Evolutionary conservation across 768 basidiomycete genomes (phyloP).

Genomic region (Rhizopogon vulgaris): DNA sequence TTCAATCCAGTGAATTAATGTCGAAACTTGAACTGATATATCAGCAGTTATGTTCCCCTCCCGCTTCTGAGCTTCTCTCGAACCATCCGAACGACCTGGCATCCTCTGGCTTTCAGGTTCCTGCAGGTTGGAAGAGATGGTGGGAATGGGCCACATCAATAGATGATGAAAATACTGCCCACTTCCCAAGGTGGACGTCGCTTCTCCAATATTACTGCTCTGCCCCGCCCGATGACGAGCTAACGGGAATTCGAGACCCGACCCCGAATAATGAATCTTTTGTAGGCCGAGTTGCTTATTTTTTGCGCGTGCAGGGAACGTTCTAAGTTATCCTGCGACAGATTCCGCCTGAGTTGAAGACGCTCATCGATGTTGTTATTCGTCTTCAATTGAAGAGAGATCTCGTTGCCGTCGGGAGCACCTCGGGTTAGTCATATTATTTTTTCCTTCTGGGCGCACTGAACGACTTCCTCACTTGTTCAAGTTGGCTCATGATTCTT

Average conservation of each 20-base stretch:
- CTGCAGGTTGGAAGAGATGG: conserved; percentile 27
- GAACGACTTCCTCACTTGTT: not conserved
- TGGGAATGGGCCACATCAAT: conserved; percentile 28
- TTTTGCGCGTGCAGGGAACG: not conserved
- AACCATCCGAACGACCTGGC: conserved; percentile 44
- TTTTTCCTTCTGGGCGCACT: not conserved
- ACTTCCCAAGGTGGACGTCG: conserved; percentile 17
- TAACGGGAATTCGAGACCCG: not conserved
- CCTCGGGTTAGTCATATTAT: conserved; percentile 11
- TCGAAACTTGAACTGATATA: conserved; percentile 2
- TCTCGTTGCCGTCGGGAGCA: conserved; percentile 3
- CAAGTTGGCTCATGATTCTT: too few relatives aligned
- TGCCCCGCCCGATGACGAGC: not conserved
- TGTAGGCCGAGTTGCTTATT: not conserved
- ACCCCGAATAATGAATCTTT: not conserved
- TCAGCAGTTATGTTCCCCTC: not conserved
- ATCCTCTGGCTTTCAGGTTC: conserved; percentile 11
- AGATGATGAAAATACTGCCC: conserved; percentile 10
- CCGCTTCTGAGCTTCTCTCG: conserved; percentile 24
- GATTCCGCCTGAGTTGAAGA: conserved; percentile 18
- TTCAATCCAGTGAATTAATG: not conserved
- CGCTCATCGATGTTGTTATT: conserved; percentile 18
- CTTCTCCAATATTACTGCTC: conserved; percentile 16
- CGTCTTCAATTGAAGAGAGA: conserved; percentile 21
- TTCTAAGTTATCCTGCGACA: conserved; percentile 5